Base-by-base conservation (phyloP, 202 grass and related monocot species). In the Elaeis oleifera region DNA sequence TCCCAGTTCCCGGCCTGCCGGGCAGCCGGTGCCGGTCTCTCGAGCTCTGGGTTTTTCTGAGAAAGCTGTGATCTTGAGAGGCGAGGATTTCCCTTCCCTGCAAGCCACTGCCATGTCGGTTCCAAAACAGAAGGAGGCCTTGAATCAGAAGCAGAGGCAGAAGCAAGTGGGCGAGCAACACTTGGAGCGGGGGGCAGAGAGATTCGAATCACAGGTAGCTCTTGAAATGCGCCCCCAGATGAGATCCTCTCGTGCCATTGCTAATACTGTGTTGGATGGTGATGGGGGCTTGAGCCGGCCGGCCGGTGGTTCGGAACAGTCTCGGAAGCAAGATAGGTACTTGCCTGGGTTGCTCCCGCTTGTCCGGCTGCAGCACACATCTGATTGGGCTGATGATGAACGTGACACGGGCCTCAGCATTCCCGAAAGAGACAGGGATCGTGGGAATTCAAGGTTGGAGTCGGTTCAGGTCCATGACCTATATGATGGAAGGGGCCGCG, bases 301-400 rank as follows among this genome's bases (percentile, higher is more conserved):
- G 7, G 67, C 64, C 58, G n/a, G 39, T 77, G 76, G 63, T 26
- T 36, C 8, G 0, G 88, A 84, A 48, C 79, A 73, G 59, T 65
- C 5, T 1, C 85, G 64, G 60, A 86, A 81, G 72, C 58, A 75
- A 57, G 82, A 81, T 56, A 63, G 79, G 29, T 51, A 68, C 19
- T 54, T 78, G 49, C 50, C 68, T 23, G 74, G 81, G 36, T 64
- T 50, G 9, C 74, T 92, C 44, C 88, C 94, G 1, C 65, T 81
- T n/a, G 74, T 86, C 28, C 64, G 69, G 21, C 71, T 97, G 6
- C 78, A 77, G 23, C 87, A 89, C 62, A 80, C 90, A 68, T 91
- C 94, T 65, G 88, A 92, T n/a, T 97, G 94, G 94, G 88, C 84
- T 59, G 94, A 97, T 55, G 94, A 97, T 64, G 94, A 97, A 58